Percentiles rank a stretch among this genome's conserved stretches.
These are phyloP conservation scores for Mentha longifolia DNA, from an alignment of 257 asterid genomes.

Conservation along the genomic window DNA sequence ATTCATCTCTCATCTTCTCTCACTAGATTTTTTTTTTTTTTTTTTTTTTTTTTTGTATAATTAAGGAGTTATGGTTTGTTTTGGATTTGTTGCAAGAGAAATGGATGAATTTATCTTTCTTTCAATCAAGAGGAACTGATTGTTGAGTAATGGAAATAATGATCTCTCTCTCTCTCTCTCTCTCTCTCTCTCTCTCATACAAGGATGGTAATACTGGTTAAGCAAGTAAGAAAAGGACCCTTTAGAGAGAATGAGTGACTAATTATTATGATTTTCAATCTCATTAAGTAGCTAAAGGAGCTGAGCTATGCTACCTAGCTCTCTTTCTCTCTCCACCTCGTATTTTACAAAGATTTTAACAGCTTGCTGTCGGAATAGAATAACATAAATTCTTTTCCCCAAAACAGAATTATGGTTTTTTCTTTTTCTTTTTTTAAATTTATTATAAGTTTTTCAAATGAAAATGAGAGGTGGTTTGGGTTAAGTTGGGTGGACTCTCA, in stretches of 20 bases:
- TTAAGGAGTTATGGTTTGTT: no score
- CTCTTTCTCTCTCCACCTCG: conserved; percentile 37
- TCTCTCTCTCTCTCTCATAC: background rate
- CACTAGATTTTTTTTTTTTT: background rate
- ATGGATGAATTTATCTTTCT: conserved; percentile 23
- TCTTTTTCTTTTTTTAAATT: background rate
- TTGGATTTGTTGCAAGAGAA: background rate
- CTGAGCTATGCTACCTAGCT: background rate
- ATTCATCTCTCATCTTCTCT: conserved; percentile 60
- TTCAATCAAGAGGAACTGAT: conserved; percentile 33
- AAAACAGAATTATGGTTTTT: conserved; percentile 14
- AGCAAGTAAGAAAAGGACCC: conserved; percentile 29
- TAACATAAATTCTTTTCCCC: conserved; percentile 26
- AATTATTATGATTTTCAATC: conserved; percentile 33
- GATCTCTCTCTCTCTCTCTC: conserved; percentile 10
- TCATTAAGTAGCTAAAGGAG: conserved; percentile 28
- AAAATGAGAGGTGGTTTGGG: conserved; percentile 18
- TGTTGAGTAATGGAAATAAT: conserved; percentile 20
- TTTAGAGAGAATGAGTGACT: conserved; percentile 37
- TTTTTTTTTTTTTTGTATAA: no score
- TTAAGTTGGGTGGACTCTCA: conserved; percentile 16
- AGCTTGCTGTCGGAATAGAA: conserved; percentile 33
- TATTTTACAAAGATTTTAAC: conserved; percentile 55
- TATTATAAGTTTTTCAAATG: background rate
- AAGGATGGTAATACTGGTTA: background rate